Conservation (phyloP, 495 filamentous ascomycete species). For the Penicillium paxilli region DNA sequence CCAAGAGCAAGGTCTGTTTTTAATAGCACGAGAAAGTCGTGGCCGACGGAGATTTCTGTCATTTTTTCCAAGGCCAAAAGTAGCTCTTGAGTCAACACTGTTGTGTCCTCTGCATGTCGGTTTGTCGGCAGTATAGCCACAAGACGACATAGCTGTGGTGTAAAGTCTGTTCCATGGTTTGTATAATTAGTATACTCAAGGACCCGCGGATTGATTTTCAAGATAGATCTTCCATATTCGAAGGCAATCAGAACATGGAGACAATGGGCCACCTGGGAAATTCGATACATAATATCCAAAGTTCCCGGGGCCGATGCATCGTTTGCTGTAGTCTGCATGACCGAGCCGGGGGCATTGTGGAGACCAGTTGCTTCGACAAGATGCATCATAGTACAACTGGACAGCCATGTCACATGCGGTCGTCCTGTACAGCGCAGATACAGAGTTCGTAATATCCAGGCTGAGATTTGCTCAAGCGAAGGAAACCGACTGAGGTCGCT, state of each 20-base stretch:
- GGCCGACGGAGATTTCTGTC: conserved; percentile 6
- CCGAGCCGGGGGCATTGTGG: conserved; percentile 30
- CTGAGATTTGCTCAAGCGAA: conserved; percentile 32
- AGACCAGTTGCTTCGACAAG: conserved; percentile 44
- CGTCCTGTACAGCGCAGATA: conserved; percentile 40
- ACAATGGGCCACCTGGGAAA: conserved; percentile 32
- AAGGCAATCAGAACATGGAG: conserved; percentile 37
- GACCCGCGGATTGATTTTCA: conserved; percentile 4
- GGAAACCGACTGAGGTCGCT: conserved; percentile 24
- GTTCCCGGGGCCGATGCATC: conserved; percentile 5
- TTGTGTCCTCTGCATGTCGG: conserved; percentile 1
- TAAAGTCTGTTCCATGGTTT: conserved; percentile 10
- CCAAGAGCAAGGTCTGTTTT: conserved; percentile 39
- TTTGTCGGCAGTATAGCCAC: conserved; percentile 21
- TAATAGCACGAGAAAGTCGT: conserved; percentile 30
- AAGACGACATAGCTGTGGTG: conserved; percentile 18
- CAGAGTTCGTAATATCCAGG: conserved; percentile 40
- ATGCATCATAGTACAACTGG: conserved; percentile 43
- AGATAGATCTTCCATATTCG: conserved; percentile 43
- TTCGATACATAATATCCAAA: conserved; percentile 22
- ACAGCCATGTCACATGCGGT: conserved; percentile 44
- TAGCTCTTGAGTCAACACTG: conserved; percentile 16
- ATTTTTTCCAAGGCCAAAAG: conserved; percentile 10
- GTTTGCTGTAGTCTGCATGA: conserved; percentile 12
- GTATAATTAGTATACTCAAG: not conserved